These are phyloP conservation scores for Penicillium steckii DNA, from an alignment of 495 filamentous ascomycete genomes.

Conservation along the genomic window DNA sequence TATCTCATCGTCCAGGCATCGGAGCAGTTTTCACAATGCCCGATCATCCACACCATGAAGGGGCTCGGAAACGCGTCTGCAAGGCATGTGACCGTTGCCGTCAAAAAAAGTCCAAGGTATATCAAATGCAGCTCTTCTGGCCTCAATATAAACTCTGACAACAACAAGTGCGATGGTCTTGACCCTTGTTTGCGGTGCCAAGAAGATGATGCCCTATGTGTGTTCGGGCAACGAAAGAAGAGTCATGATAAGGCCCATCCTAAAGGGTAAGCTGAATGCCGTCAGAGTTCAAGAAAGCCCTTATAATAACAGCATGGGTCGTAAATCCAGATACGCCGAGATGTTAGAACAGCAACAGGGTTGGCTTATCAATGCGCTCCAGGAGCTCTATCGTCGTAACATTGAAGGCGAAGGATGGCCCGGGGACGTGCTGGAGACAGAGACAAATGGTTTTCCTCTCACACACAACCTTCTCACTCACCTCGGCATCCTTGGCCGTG, in stretches of 20 bases:
- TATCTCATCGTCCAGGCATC: too few relatives aligned
- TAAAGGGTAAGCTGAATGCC: not conserved
- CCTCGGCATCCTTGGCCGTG: not conserved
- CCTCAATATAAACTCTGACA: not conserved
- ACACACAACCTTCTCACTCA: not conserved
- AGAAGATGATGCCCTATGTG: not conserved
- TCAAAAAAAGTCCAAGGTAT: slow-evolving; percentile 2
- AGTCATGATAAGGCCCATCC: not conserved
- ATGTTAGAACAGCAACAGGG: not conserved
- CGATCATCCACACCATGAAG: not conserved
- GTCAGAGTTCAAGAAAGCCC: not conserved
- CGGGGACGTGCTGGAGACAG: not conserved
- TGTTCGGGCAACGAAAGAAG: not conserved
- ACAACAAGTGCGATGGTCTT: not conserved
- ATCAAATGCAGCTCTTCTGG: not conserved
- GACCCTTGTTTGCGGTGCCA: not conserved
- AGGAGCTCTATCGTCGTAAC: not conserved
- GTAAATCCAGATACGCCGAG: not conserved
- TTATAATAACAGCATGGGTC: too few relatives aligned
- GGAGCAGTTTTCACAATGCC: not conserved
- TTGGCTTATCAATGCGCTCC: not conserved
- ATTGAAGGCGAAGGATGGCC: not conserved
- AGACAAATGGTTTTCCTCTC: not conserved
- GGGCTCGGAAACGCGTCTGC: not conserved
- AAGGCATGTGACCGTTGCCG: slow-evolving; percentile 4